A percentile compares a stretch with the other conserved stretches of the same genome.
Evolutionary conservation across 2,329 filamentous ascomycete genomes (phyloP).

Genomic region (Colletotrichum brevisporum): DNA sequence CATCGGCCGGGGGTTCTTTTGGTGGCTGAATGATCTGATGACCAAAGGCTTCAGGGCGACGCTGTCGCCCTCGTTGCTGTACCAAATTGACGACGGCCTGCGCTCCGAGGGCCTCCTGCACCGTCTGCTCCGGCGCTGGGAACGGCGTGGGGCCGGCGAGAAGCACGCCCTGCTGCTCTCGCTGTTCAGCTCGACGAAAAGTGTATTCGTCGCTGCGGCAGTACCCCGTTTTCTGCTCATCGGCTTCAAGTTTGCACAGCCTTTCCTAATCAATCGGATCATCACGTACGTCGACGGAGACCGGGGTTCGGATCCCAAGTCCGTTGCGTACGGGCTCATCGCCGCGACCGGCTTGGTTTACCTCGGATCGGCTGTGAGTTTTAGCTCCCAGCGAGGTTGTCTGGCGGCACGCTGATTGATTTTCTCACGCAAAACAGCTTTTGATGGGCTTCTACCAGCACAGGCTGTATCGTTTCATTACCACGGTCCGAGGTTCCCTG

Average conservation of each 20-base stretch:
- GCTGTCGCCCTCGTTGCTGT: conserved; percentile 39
- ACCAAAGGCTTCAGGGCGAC: conserved; percentile 42
- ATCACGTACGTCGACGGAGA: conserved; percentile 43
- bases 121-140: conserved; percentile 44
- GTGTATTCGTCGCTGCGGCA: conserved; percentile 49
- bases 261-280: conserved; percentile 43
- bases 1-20: conserved; percentile 49
- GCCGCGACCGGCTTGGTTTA: conserved; percentile 51
- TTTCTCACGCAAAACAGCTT: background rate
- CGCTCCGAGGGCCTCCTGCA: conserved; percentile 47
- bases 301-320: conserved; percentile 36
- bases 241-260: conserved; percentile 49
- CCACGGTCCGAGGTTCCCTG: conserved; percentile 26
- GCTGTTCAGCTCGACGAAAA: conserved; percentile 45
- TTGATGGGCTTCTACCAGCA: conserved; percentile 52
- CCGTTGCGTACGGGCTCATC: conserved; percentile 50
- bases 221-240: conserved; percentile 47
- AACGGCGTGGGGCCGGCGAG: conserved; percentile 41
- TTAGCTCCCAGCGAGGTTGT: too few species aligned
- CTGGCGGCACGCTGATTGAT: background rate
- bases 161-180: conserved; percentile 46
- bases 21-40: conserved; percentile 51
- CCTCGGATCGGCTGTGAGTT: conserved; percentile 48
- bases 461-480: conserved; percentile 46
- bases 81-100: conserved; percentile 46